Evolutionary conservation across 2,329 filamentous ascomycete species (phyloP).

Genomic region (Onygena corvina): DNA sequence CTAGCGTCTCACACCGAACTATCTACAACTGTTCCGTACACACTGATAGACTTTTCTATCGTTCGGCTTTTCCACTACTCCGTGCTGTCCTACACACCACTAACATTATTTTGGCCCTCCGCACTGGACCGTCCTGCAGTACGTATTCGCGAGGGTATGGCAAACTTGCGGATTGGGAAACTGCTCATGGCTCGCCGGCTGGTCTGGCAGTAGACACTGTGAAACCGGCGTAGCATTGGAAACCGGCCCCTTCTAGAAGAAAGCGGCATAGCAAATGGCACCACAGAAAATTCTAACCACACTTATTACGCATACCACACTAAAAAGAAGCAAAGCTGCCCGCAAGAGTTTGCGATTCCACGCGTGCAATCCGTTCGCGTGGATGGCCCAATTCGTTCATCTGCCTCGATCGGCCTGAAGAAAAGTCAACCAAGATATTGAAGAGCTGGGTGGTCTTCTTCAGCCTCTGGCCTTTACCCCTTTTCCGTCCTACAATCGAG

Average conservation of each 20-base stretch:
- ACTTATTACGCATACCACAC: background rate
- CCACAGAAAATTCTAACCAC: too few species aligned
- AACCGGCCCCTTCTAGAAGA: constrained; percentile 2
- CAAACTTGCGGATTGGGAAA: constrained; percentile 1
- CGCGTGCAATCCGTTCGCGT: background rate
- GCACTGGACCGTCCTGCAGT: background rate
- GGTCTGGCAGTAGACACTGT: background rate
- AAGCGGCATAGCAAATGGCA: background rate
- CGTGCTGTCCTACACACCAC: constrained; percentile 4
- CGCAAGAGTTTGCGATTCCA: background rate
- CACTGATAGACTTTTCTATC: background rate
- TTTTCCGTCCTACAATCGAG: background rate
- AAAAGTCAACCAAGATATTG: background rate
- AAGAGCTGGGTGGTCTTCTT: background rate
- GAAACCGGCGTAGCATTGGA: background rate
- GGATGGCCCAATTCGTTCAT: background rate
- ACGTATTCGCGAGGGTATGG: background rate
- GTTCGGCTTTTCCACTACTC: background rate
- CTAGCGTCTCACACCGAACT: too few species aligned
- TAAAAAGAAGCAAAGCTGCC: background rate
- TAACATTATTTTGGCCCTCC: background rate
- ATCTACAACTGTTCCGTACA: too few species aligned
- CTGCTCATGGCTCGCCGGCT: background rate
- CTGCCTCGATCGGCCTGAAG: too few species aligned
- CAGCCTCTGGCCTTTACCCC: background rate